These are phyloP conservation scores for Microdochium nivale DNA, from an alignment of 2,329 filamentous ascomycete species.

Conservation along the genomic window DNA sequence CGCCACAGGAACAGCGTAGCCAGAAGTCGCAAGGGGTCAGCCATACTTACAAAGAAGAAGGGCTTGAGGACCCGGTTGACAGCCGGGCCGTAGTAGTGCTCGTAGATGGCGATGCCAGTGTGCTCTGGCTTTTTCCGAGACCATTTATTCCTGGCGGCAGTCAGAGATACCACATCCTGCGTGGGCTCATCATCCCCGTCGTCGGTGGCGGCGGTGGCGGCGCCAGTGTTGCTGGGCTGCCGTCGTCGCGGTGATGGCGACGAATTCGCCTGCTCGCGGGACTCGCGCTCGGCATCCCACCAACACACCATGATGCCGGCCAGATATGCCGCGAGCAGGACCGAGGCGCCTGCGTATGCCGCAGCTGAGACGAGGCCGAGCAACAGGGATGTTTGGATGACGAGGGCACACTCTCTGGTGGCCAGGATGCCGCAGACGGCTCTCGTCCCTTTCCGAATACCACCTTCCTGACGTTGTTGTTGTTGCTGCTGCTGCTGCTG, in stretches of 20 bases:
- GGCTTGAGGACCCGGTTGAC: conserved; percentile 51
- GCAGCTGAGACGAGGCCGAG: conserved; percentile 39
- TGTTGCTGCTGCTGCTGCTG: background rate
- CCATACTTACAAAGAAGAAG: conserved; percentile 57
- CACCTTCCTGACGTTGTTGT: background rate
- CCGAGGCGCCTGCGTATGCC: conserved; percentile 53
- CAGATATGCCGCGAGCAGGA: conserved; percentile 54
- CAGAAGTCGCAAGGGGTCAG: background rate
- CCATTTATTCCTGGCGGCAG: no score
- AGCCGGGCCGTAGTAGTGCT: conserved; percentile 27
- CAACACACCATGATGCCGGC: conserved; percentile 50
- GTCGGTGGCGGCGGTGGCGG: no score
- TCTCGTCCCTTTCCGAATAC: background rate
- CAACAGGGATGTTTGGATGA: conserved; percentile 39
- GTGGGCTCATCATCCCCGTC: no score
- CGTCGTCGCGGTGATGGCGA: no score
- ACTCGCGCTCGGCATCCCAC: conserved; percentile 36
- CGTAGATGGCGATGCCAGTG: conserved; percentile 18
- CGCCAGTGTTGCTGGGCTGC: background rate
- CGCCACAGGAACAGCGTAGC: no score
- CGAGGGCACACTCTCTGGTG: conserved; percentile 26
- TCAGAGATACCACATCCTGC: background rate
- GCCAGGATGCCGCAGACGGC: conserved; percentile 14
- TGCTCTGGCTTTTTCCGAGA: conserved; percentile 1
- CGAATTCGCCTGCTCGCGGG: background rate